A percentile compares a stretch with the other conserved stretches of the same genome.
These are phyloP conservation scores for Filobasidium wieringae DNA, from an alignment of 768 basidiomycete genomes.

Conservation along the genomic window DNA sequence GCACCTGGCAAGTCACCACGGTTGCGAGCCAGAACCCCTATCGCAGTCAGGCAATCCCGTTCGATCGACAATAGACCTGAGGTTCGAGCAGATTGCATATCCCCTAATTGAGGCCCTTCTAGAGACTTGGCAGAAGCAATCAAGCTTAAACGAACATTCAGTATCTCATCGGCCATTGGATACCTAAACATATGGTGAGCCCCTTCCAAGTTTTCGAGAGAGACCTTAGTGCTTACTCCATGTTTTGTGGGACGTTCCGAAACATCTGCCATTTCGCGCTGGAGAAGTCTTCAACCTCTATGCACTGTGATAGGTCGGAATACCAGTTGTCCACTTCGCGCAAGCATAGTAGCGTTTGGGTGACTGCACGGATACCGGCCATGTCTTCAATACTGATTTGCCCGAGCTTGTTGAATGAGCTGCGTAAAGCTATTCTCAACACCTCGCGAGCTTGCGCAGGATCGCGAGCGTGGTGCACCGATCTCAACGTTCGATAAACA, in stretches of 20 bases:
- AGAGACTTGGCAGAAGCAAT: constrained; percentile 2
- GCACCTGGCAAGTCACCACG: constrained; percentile 66
- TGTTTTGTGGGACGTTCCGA: background rate
- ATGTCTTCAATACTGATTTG: constrained; percentile 66
- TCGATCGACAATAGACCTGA: constrained; percentile 51
- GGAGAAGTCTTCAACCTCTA: background rate
- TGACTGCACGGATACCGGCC: constrained; percentile 56
- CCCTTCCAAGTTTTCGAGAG: background rate
- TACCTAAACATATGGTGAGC: background rate
- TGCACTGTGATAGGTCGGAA: background rate
- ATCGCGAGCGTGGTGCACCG: constrained; percentile 69
- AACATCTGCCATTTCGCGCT: background rate
- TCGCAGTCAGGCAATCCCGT: constrained; percentile 54
- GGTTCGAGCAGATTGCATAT: constrained; percentile 49
- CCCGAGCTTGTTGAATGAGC: constrained; percentile 57
- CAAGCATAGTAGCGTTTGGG: constrained; percentile 67
- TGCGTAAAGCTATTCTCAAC: constrained; percentile 46
- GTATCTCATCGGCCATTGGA: constrained; percentile 3
- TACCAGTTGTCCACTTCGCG: constrained; percentile 62
- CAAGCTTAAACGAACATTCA: constrained; percentile 6
- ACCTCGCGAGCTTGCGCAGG: constrained; percentile 43
- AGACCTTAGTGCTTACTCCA: constrained; percentile 4
- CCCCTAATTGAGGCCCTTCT: constrained; percentile 47
- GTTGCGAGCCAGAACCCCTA: constrained; percentile 61
- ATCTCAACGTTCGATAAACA: constrained; percentile 66